phyloP scores from a whole-genome alignment of 345 rosid species.

The Eucalyptus sp. region DNA sequence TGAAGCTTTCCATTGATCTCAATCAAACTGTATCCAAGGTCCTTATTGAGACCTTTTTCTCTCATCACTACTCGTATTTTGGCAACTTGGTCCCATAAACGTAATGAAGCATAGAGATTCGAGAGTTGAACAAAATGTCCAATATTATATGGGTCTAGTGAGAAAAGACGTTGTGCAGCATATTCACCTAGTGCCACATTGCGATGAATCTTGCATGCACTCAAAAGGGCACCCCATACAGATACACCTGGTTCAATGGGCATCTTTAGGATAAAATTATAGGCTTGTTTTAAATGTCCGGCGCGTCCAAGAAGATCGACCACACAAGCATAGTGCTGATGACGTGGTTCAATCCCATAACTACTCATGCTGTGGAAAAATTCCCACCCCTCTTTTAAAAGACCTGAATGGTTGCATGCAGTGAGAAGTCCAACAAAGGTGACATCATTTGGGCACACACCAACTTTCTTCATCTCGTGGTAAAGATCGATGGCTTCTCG shows the following conservation, averaged over 20 bases:
- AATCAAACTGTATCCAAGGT: constrained; percentile 3
- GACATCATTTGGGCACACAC: constrained; percentile 7
- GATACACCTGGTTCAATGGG: constrained; percentile 3
- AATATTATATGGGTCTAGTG: background rate
- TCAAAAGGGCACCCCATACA: constrained; percentile 9
- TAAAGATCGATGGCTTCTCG: constrained; percentile 4
- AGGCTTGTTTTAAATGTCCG: background rate
- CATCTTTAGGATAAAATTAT: constrained; percentile 1
- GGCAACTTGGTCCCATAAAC: constrained; percentile 4
- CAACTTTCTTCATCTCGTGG: background rate
- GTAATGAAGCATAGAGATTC: constrained; percentile 5
- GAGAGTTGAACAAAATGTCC: constrained; percentile 9
- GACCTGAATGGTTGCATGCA: constrained; percentile 8
- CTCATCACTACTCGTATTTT: background rate
- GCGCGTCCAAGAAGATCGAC: constrained; percentile 9
- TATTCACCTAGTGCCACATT: constrained; percentile 2
- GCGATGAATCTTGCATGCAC: constrained; percentile 2
- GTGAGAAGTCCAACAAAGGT: constrained; percentile 6
- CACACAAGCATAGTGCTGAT: constrained; percentile 4
- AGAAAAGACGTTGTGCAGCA: constrained; percentile 4
- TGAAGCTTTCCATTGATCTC: constrained; percentile 8
- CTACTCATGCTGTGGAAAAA: constrained; percentile 1
- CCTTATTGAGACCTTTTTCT: constrained; percentile 5
- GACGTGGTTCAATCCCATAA: constrained; percentile 6
- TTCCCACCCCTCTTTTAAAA: constrained; percentile 5